Base-by-base conservation (phyloP, 164 flowering plant species). In the Tinospora cordifolia region DNA sequence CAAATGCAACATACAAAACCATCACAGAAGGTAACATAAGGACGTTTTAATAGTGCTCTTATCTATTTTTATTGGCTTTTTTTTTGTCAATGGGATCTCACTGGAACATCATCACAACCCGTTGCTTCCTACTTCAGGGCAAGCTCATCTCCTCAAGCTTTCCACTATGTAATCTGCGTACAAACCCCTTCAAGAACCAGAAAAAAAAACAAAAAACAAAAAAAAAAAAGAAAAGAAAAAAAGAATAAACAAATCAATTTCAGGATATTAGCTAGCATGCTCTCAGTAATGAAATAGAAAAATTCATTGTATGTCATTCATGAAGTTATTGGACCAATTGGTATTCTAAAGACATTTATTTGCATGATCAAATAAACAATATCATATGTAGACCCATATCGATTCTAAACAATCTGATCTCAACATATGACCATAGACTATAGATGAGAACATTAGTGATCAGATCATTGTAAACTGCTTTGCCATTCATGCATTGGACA, bases 101-200 rank as follows among this genome's bases (percentile, higher is more conserved):
- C 3, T 8, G 11, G 8, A 11, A 1, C 9, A 41, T 11, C 46
- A 3, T 8, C 8, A 41, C 46, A 41, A 30, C 36, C 36, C 36
- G 36, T 30, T 30, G 36, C 46, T 41, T 8, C 46, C 46, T 41
- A 41, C 46, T 41, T 5, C 24, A 19, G 60, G 24, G 60, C 24
- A 0, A 34, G 49, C 21, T 80, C 84, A 92, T 75, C 96, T 82
- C 84, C 98, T 82, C 75, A 81, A 71, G 77, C 68, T 72, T 71
- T 79, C 80, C 12, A 77, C 80, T 1, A 79, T 74, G 30, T 81
- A 79, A 54, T 69, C 63, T 17, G 81, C 81, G 60, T 79, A 79
- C 5, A 89, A 84, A 77, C 82, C 51, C 91, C 91, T 89, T 24
- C 83, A 80, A 47, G 73, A 64, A n/a, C 41, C 57, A 69, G 25